Evolutionary conservation across 1,284 basidiomycete species (phyloP), one percentile per base, ranked within the genome.

Genomic region (Heterobasidion parviporum): DNA sequence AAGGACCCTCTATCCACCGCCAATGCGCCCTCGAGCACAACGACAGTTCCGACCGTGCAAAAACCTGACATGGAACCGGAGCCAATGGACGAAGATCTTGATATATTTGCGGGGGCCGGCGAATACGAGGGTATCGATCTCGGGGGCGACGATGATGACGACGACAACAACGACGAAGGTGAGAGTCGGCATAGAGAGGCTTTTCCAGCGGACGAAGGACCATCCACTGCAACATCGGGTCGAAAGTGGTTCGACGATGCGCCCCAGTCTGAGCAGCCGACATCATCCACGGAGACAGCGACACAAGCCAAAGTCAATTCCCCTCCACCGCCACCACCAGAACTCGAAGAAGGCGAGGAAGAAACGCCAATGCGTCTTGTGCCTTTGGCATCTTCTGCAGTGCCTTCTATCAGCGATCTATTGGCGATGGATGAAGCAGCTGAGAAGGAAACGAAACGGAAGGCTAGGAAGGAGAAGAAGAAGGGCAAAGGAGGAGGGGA

Each of bases 81-180:
- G 56, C 65, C 69, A 3, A 50, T 73, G 8, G 73, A 75, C 45
- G 79, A 82, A 16, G 78, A 87, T 55, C 75, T 87, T 56, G 82
- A 89, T 64, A 96, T 96, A 55, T 97, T 97, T 68, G 89, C 83
- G 1, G 93, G 77, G 53, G 92, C 82, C 1, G 92, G 87, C 8
- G 89, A 92, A 46, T 97, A 96, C 68, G 76, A 85, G 53, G 91
- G 87, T 1, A 64, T 89, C 14, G 78, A 80, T 50, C 65, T 80
- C 7, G 84, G 78, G 43, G 82, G 83, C 18, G 80, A 83, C 14
- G 81, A 81, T 18, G 75, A 76, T 14, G 79, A 77, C 12, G 73
- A 73, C 26, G 72, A 73, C 33, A 72, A 57, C 14, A 26, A 53
- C 10, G 14, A 35, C 41, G 53, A 15, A n/a, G 45, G 26, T 26